These are phyloP conservation scores for Podaxis sp. DNA, from an alignment of 768 basidiomycete genomes.

Conservation along the genomic window DNA sequence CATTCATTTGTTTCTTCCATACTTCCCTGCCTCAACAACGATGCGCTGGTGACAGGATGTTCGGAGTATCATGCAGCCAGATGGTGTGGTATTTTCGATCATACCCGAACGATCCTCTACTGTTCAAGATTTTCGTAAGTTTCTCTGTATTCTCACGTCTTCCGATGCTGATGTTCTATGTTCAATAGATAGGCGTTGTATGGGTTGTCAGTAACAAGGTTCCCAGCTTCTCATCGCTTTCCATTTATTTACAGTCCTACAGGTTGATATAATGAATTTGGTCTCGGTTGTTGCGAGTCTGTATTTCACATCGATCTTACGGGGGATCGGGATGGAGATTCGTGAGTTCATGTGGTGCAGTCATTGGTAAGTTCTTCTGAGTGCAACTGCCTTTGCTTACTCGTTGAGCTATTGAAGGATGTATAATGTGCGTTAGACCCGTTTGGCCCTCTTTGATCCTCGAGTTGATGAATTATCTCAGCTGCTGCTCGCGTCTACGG, in stretches of 20 bases:
- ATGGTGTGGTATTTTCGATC: constrained; percentile 8
- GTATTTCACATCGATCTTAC: constrained; percentile 1
- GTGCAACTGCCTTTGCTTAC: neutral
- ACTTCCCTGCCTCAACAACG: neutral
- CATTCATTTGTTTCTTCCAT: neutral
- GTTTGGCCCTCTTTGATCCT: neutral
- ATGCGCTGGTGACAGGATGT: neutral
- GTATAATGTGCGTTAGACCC: neutral
- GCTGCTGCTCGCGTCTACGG: neutral
- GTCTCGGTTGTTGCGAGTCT: neutral
- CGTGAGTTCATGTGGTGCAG: neutral
- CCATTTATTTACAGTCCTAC: neutral
- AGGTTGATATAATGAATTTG: constrained; percentile 1
- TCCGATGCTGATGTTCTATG: no score
- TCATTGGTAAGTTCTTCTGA: neutral
- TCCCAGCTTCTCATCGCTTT: neutral
- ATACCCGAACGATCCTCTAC: neutral
- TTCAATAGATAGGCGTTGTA: neutral
- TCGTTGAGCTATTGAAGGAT: neutral
- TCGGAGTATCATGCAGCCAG: constrained; percentile 1
- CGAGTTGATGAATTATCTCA: neutral
- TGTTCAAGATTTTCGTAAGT: constrained; percentile 2
- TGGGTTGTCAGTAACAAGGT: neutral
- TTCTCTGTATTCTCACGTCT: neutral
- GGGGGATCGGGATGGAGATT: neutral